phyloP scores from a whole-genome alignment of 768 basidiomycete species.

The Fomitopsis pulvina region DNA sequence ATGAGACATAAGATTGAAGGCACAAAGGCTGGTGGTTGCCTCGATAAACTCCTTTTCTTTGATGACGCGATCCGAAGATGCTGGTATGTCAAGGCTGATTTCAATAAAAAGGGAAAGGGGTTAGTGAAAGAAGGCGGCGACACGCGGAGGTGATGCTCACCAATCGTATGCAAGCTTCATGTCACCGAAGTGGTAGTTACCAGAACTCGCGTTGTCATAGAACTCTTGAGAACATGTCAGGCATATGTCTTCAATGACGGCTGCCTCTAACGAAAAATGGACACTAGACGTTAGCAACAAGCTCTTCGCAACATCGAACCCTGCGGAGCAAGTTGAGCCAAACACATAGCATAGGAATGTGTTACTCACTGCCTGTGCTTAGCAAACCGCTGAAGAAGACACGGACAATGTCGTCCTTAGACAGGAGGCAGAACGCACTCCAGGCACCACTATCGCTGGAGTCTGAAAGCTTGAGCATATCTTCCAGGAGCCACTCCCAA shows the following conservation, averaged over 20 bases:
- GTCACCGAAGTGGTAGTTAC: slow-evolving; percentile 87
- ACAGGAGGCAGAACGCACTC: slow-evolving; percentile 77
- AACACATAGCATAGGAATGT: background rate
- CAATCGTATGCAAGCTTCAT: slow-evolving; percentile 98
- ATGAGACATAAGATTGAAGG: slow-evolving; percentile 77
- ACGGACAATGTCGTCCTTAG: slow-evolving; percentile 61
- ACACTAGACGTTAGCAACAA: slow-evolving; percentile 44
- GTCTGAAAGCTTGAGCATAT: slow-evolving; percentile 79
- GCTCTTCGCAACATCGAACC: slow-evolving; percentile 59
- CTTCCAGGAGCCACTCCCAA: slow-evolving; percentile 85
- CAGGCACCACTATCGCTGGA: slow-evolving; percentile 54
- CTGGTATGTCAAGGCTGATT: slow-evolving; percentile 74
- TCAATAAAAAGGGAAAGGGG: too few relatives aligned
- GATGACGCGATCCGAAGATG: slow-evolving; percentile 49
- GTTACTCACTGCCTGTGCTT: slow-evolving; percentile 76
- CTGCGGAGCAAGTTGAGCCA: slow-evolving; percentile 27
- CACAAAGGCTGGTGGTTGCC: slow-evolving; percentile 92
- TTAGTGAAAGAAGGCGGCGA: background rate
- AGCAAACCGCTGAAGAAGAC: slow-evolving; percentile 86
- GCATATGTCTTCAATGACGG: slow-evolving; percentile 69
- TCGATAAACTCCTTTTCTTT: slow-evolving; percentile 91
- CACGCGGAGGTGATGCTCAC: slow-evolving; percentile 31
- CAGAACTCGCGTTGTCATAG: slow-evolving; percentile 90
- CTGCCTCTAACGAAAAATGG: slow-evolving; percentile 41
- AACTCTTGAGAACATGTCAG: slow-evolving; percentile 79